Conservation (phyloP, 2,329 filamentous ascomycete genomes). For the Xylaria sp. region DNA sequence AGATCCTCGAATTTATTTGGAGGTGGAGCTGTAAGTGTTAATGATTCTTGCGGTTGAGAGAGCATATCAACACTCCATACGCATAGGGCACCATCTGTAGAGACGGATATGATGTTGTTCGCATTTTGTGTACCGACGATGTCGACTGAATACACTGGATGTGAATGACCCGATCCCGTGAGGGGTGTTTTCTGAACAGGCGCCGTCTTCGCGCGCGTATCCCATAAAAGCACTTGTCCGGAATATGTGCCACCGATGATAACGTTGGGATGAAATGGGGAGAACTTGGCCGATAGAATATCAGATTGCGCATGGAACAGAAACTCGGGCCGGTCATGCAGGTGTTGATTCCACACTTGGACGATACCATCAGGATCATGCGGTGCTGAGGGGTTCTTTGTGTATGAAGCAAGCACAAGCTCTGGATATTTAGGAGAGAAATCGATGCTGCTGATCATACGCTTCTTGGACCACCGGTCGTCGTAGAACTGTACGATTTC, state of each 20-base stretch:
- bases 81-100: constrained; percentile 95
- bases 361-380: constrained; percentile 94
- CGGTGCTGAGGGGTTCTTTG: constrained; percentile 94
- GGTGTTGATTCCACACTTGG: constrained; percentile 96
- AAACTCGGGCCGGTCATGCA: constrained; percentile 94
- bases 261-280: constrained; percentile 96
- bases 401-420: constrained; percentile 92
- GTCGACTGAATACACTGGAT: constrained; percentile 94
- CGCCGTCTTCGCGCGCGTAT: constrained; percentile 87
- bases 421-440: constrained; percentile 97
- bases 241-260: constrained; percentile 97
- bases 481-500: constrained; percentile 95
- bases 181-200: constrained; percentile 97
- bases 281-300: constrained; percentile 94
- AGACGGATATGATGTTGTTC: constrained; percentile 97
- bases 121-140: constrained; percentile 98
- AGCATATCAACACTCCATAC: constrained; percentile 99
- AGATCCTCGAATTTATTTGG: constrained; percentile 94
- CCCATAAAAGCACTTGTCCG: constrained; percentile 96
- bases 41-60: constrained; percentile 92
- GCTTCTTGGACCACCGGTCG: constrained; percentile 95
- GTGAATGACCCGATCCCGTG: constrained; percentile 93
- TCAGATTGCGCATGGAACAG: constrained; percentile 97
- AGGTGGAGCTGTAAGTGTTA: constrained; percentile 86
- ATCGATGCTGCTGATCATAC: constrained; percentile 94